phyloP scores from a whole-genome alignment of 345 rosid species.

The Tarenaya hassleriana region DNA sequence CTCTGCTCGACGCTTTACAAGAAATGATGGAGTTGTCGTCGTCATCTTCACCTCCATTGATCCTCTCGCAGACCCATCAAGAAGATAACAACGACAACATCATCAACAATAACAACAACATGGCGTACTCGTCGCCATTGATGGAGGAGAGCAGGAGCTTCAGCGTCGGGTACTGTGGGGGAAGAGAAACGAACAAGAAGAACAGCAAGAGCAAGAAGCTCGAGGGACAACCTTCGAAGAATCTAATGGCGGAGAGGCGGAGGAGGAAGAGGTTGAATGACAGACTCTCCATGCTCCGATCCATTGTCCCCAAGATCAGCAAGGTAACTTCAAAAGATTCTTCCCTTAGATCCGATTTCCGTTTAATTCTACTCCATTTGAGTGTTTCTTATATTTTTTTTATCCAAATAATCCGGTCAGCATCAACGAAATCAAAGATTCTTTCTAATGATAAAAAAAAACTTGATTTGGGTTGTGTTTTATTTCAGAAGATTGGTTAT shows the following conservation, averaged over 20 bases:
- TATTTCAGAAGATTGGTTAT: too few species aligned
- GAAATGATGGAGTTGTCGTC: conserved; percentile 31
- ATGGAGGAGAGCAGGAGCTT: conserved; percentile 39
- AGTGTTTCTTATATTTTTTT: background rate
- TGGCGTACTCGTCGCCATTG: conserved; percentile 36
- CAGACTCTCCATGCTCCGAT: too few species aligned
- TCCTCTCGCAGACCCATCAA: conserved; percentile 17
- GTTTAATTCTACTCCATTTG: background rate
- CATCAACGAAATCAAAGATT: too few species aligned
- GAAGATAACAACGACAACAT: conserved; percentile 23
- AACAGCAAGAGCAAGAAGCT: conserved; percentile 46
- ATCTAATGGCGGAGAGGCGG: conserved; percentile 42
- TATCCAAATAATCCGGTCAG: too few species aligned
- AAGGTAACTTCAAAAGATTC: too few species aligned
- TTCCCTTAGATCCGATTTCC: too few species aligned
- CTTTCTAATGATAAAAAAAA: too few species aligned
- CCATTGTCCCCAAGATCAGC: too few species aligned
- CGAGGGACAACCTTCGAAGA: conserved; percentile 92
- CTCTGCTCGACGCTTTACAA: conserved; percentile 37
- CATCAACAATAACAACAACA: background rate
- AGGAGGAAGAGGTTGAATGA: too few species aligned
- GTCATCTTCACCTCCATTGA: conserved; percentile 27
- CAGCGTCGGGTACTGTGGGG: conserved; percentile 36
- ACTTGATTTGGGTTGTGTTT: too few species aligned
- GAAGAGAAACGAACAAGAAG: conserved; percentile 23